A percentile compares a stretch with the other conserved stretches of the same genome.
Evolutionary conservation across 2,329 filamentous ascomycete species (phyloP).

Genomic region (Albifimbria verrucaria): DNA sequence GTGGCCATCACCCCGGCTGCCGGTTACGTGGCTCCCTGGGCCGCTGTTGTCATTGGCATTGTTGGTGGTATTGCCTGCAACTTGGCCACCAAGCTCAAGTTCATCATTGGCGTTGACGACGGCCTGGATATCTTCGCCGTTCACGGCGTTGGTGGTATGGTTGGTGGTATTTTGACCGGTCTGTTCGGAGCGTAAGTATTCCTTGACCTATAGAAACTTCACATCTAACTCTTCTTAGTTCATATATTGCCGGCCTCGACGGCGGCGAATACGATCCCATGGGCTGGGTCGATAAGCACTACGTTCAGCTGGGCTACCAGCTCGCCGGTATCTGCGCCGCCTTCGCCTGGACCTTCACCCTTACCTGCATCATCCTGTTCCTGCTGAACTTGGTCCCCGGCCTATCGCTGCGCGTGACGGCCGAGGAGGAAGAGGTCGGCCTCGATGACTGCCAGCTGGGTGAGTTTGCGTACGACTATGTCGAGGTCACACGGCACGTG

Average conservation of each 20-base stretch:
- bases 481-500: slow-evolving; percentile 67
- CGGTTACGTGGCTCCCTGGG: slow-evolving; percentile 71
- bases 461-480: slow-evolving; percentile 82
- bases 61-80: slow-evolving; percentile 68
- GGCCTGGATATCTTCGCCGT: slow-evolving; percentile 89
- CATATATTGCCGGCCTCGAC: slow-evolving; percentile 72
- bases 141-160: slow-evolving; percentile 80
- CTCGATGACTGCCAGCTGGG: slow-evolving; percentile 74
- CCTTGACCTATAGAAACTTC: neutral
- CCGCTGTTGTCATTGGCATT: slow-evolving; percentile 55
- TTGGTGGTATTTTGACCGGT: slow-evolving; percentile 75
- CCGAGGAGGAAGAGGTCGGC: slow-evolving; percentile 67
- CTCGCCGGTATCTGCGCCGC: slow-evolving; percentile 64
- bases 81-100: slow-evolving; percentile 82
- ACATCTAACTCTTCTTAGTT: slow-evolving; percentile 31
- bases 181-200: slow-evolving; percentile 65
- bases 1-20: slow-evolving; percentile 85
- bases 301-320: slow-evolving; percentile 68
- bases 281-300: slow-evolving; percentile 71
- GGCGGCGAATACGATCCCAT: slow-evolving; percentile 57
- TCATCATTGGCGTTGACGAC: slow-evolving; percentile 73
- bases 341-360: slow-evolving; percentile 62
- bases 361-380: slow-evolving; percentile 68
- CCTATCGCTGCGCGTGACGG: slow-evolving; percentile 62
- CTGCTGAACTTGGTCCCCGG: slow-evolving; percentile 69